Base-by-base conservation (phyloP, 129 eudicot species). In the Tagetes erecta region DNA sequence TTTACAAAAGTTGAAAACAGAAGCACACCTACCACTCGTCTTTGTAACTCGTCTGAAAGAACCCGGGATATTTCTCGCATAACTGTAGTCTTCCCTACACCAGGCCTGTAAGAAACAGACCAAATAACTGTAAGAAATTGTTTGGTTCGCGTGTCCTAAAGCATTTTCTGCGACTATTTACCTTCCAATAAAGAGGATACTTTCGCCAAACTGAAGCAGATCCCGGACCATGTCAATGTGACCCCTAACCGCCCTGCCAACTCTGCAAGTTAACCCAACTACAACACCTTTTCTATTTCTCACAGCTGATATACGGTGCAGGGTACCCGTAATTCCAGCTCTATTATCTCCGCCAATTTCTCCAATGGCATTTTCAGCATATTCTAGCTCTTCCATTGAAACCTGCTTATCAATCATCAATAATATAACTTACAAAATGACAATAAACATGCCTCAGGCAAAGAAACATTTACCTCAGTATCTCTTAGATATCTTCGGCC, bases 171-270 rank as follows among this genome's bases (percentile, higher is more conserved):
- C 37, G 78, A 75, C 20, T 58, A 83, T 76, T 77, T 77, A 88
- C 96, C 96, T 82, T 83, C 97, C 97, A 63, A 91, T 74, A 81
- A 91, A 87, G 82, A 91, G 84, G 83, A 91, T 88, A 81, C 91
- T 87, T 76, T 84, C 86, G 36, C 97, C 97, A 76, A 67, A 87
- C 46, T 87, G 88, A 70, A 91, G 95, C 75, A 91, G 86, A 86
- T 91, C 97, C 42, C 79, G 68, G 30, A 86, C 88, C 91, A 88
- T 91, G 77, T 81, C 91, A 38, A 86, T 70, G 31, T 82, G 80
- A 47, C 92, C 95, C 42, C 74, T 68, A 39, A 87, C 80, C 1
- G 90, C 88, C 83, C 97, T 76, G 35, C 97, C 97, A 73, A 91
- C 91, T 73, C 97, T 84, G 74, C 89, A 91, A 63, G 94, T 91